A percentile compares a stretch with the other conserved stretches of the same genome.
These are phyloP conservation scores for Sicyos edulis DNA, from an alignment of 306 rosid genomes.

Conservation along the genomic window DNA sequence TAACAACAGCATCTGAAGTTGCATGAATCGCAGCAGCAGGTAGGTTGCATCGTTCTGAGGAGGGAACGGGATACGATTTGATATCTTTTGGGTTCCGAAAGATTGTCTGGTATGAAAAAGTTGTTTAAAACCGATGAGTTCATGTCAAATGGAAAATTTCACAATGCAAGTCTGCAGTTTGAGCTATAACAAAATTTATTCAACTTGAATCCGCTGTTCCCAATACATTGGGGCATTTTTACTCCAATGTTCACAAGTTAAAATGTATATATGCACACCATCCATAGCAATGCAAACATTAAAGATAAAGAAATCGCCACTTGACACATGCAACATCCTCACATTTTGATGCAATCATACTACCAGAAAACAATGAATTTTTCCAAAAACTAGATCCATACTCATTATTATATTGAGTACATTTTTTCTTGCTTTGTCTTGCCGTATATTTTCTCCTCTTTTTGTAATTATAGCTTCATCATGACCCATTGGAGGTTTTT, in stretches of 20 bases:
- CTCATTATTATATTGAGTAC: not conserved
- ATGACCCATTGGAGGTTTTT: no score
- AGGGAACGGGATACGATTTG: constrained; percentile 67
- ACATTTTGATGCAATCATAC: not conserved
- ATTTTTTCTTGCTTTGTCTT: not conserved
- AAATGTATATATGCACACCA: not conserved
- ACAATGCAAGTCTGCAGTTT: not conserved
- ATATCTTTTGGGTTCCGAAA: constrained; percentile 83
- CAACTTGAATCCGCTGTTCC: not conserved
- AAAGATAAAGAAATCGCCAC: not conserved
- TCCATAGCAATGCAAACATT: not conserved
- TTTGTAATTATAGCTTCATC: no score
- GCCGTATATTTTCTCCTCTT: not conserved
- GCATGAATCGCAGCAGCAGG: constrained; percentile 95
- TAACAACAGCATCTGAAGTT: constrained; percentile 67
- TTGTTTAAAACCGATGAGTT: not conserved
- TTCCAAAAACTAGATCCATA: no score
- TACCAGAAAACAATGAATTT: no score
- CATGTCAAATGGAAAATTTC: not conserved
- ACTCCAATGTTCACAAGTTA: not conserved
- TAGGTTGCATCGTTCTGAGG: constrained; percentile 83
- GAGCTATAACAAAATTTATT: constrained; percentile 1
- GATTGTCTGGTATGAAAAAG: constrained; percentile 60
- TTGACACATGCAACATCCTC: constrained; percentile 7
- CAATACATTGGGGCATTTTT: not conserved